Evolutionary conservation across 345 rosid species (phyloP).

Genomic region (Euphorbia pulcherrima): DNA sequence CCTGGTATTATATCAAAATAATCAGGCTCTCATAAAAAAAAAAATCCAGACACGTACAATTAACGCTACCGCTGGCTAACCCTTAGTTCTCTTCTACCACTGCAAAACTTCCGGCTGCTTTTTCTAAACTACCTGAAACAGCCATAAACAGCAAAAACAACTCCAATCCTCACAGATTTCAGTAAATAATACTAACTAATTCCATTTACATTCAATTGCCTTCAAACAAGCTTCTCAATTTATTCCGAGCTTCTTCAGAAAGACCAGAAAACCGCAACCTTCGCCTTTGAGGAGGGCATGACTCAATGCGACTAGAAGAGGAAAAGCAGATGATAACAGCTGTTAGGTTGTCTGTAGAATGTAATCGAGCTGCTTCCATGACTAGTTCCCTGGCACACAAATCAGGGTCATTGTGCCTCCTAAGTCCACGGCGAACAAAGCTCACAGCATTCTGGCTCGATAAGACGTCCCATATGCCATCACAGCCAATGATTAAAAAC

Average conservation of each 20-base stretch:
- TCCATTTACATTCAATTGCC: conserved; percentile 50
- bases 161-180: conserved; percentile 3
- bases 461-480: conserved; percentile 88
- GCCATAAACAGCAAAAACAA: conserved; percentile 36
- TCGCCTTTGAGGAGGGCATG: conserved; percentile 42
- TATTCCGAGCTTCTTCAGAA: conserved; percentile 52
- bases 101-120: conserved; percentile 51
- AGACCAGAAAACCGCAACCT: conserved; percentile 41
- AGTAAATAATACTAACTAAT: conserved; percentile 16
- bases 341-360: conserved; percentile 56
- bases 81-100: conserved; percentile 11
- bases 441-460: conserved; percentile 70
- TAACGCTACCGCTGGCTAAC: background rate
- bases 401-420: conserved; percentile 54
- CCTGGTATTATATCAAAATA: background rate
- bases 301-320: conserved; percentile 21
- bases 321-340: conserved; percentile 49
- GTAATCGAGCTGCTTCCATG: conserved; percentile 47
- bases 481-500: conserved; percentile 78
- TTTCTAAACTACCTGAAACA: conserved; percentile 39
- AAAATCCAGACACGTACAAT: conserved; percentile 4
- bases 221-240: conserved; percentile 47
- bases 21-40: background rate
- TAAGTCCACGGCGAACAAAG: conserved; percentile 57
- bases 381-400: conserved; percentile 54